Evolutionary conservation across 2,329 filamentous ascomycete genomes (phyloP), one percentile per base, ranked within the genome.

Genomic region (Ophiocordyceps camponoti-leonardi): DNA sequence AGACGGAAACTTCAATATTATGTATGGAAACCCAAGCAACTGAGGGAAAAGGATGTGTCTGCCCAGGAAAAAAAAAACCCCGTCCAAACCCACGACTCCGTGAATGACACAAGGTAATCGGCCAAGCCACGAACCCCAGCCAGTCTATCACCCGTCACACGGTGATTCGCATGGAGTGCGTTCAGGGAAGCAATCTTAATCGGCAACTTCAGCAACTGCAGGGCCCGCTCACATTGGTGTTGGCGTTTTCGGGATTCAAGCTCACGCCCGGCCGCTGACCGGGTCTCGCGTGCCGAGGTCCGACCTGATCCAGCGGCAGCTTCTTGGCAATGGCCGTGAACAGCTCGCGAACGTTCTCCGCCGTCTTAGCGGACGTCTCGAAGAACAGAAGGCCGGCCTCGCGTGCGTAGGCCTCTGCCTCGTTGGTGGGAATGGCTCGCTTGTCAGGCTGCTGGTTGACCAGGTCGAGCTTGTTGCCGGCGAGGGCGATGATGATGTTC

Each of bases 271-370:
- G 70, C 58, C 74, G 71, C 60, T 77, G 73, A 43, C 74, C 74
- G 13, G 73, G 71, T 48, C 88, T 75, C 59, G 88, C 73, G 62
- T 88, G 88, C 61, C 90, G 79, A 51, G 90, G 86, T n/a, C 88
- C 90, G 44, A 81, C 88, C 66, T 96, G 92, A 60, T 98, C 92
- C 54, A 96, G 80, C 30, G 92, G 92, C 52, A 98, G 73, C 68
- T 94, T 96, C 81, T 90, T 94, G 50, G 92, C 92, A 61, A 98
- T 96, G 48, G 87, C 87, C 40, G 90, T 95, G 67, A 98, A 98
- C 45, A 98, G 73, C 55, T 96, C 92, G 58, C 81, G 78, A 46
- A 98, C 92, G 57, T 98, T 98, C 67, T 94, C 87, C 47, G 87
- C 83, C 35, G 90, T 94, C 74, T 98, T 98, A 53, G 92, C 92